Percentiles rank a stretch among this genome's conserved stretches.
phyloP scores from a whole-genome alignment of 176 grass and related monocot species.

The Zoysia pacifica region DNA sequence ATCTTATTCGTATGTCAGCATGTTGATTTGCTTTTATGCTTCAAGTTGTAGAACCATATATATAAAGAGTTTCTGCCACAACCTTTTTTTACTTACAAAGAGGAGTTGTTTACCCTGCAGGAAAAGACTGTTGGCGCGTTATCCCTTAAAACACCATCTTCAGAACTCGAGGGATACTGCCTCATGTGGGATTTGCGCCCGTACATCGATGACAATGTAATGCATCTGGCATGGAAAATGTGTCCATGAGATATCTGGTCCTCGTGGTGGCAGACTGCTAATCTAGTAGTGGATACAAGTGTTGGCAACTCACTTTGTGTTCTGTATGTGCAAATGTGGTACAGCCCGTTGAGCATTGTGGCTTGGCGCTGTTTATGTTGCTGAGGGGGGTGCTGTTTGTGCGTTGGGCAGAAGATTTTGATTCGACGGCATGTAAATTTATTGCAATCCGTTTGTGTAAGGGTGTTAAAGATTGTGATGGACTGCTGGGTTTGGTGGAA shows the following conservation, averaged over 20 bases:
- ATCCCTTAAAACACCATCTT: slow-evolving; percentile 45
- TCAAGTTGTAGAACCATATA: neutral
- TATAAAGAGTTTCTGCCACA: neutral
- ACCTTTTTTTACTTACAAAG: neutral
- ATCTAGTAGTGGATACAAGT: neutral
- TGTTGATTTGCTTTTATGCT: neutral
- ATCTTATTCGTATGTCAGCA: neutral
- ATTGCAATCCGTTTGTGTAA: neutral
- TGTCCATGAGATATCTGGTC: slow-evolving; percentile 25
- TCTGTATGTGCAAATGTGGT: neutral
- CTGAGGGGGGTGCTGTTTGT: neutral
- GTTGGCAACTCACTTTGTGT: neutral
- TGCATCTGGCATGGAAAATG: slow-evolving; percentile 51
- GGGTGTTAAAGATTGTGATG: neutral
- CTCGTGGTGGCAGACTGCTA: neutral
- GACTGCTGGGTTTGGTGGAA: neutral
- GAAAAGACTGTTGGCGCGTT: slow-evolving; percentile 56
- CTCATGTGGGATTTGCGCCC: slow-evolving; percentile 77
- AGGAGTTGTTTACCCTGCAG: slow-evolving; percentile 29
- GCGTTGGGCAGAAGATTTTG: neutral
- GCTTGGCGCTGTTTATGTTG: neutral
- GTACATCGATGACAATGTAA: slow-evolving; percentile 47
- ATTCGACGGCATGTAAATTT: neutral
- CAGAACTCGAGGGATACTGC: slow-evolving; percentile 63
- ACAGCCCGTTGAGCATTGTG: neutral